Evolutionary conservation across 2,329 filamentous ascomycete genomes (phyloP), one percentile per base, ranked within the genome.

Genomic region (Diaporthe citriasiana): DNA sequence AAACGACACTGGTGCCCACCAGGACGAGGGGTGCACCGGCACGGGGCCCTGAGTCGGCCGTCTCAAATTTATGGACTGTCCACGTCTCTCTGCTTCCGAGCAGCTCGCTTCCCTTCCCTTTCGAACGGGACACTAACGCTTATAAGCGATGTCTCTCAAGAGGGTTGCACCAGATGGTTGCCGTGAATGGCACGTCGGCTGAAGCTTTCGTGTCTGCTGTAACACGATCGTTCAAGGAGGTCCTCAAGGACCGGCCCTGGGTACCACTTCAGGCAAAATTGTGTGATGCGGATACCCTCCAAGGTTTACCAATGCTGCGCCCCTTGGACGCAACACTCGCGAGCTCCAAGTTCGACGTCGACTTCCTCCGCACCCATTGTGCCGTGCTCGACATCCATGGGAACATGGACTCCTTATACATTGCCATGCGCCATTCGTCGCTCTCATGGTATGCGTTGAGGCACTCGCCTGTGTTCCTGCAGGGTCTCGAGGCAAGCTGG

Each of bases 101-200:
- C 60, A 84, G 83, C 17, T 85, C 85, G 45, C 86, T 88, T 72
- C 87, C 89, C 6, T 90, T 91, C 76, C 89, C 89, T 0, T 91
- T 91, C 78, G 89, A 91, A 80, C 89, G 89, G 78, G 89, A 91
- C 76, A 91, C 89, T 19, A 87, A 85, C 53, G 89, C 89, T 5
- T 91, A 91, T 80, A 90, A 90, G 78, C 85, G 89, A 56, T 91
- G 89, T 57, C 83, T 91, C 6, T 91, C 89, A 19, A 87, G 89
- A 22, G 89, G 89, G 4, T 84, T 91, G 57, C 89, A 91, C 77
- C 88, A 87, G 74, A 87, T 90, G 81, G 83, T 91, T 25, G 88
- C 86, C 12, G 84, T 91, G 17, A 83, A 84, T 56, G 88, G 87
- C 25, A 83, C 83, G 4, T 85, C 87, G 73, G 85, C 86, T 56